Base-by-base conservation (phyloP, 2,329 filamentous ascomycete genomes). In the Aspergillus arachidicola region DNA sequence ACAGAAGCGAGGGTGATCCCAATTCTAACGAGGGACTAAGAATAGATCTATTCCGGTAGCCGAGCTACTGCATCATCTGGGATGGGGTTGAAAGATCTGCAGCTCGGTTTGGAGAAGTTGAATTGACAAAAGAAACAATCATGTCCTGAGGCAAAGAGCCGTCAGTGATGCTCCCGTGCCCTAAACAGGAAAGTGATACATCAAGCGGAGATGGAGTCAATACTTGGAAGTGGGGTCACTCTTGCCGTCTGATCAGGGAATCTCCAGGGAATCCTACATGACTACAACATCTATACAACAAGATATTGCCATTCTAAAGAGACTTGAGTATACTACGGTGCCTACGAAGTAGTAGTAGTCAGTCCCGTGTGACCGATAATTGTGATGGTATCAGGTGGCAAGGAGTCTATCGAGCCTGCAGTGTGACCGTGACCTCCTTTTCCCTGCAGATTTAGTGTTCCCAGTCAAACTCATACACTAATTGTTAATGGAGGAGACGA, bases 381-480 rank as follows among this genome's bases (percentile, higher is more conserved):
- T 55, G 64, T 67, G 65, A 69, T 66, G n/a, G 38, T 57, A 66
- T 68, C 67, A 69, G 67, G 66, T 68, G 67, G 67, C 58, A 34
- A 14, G 12, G 19, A 41, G 21, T 38, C 23, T 38, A 16, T 55
- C 5, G 32, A 36, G n/a, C 1, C 16, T 51, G 43, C 30, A 38
- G 45, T 38, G 57, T 50, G 45, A 58, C 56, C n/a, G n/a, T 46
- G 21, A 32, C 23, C 45, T 51, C 21, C 30, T 50, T 50, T 58
- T 46, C 57, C 56, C 46, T 51, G 48, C 48, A 51, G 30, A 16
- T 46, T 41, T 21, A 7, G 43, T 11, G 11, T 23, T 46, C 43
- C 43, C 43, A 46, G 23, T 28, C 21, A 48, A 48, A 26, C 45
- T 26, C 21, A 14, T 16, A 28, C 23, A 16, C 45, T 23, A 48